Base-by-base conservation (phyloP, 2,329 filamentous ascomycete genomes). In the Talaromyces sp. region DNA sequence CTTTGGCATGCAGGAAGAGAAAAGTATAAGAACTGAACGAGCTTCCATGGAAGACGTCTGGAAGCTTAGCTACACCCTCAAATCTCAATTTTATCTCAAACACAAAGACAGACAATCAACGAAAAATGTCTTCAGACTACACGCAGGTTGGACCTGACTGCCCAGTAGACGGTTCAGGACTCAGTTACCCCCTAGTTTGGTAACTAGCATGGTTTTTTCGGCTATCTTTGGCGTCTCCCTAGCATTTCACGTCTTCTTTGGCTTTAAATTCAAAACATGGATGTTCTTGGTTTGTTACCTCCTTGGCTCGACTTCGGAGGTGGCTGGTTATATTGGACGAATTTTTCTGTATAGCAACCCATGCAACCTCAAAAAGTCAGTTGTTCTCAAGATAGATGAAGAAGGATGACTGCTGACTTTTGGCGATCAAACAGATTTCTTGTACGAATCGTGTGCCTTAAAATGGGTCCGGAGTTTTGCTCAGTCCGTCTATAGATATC, bases 381-480 rank as follows among this genome's bases (percentile, higher is more conserved):
- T 56, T 17, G 6, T 26, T 49, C 14, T 10, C 21, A 1, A 8
- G 21, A 14, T 55, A 32, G 4, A 8, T 24, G 11, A 6, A 24
- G 6, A 49, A 50, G 24, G 8, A 26, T 13, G 10, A 13, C 13
- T 31, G 38, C 55, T 49, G 43, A 49, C 10, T 21, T 26, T 11
- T 56, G 26, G 26, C 14, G 9, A 14, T 32, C 13, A 24, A 21
- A 26, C 3, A 56, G 55, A 29, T 56, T 56, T n/a, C 26, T 56
- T 9, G 55, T 56, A 8, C 55, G 49, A 29, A 56, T 56, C 29
- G 55, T 56, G 21, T 56, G 55, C 38, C 43, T 56, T 19, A 56
- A 38, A 21, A 56, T 46, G 38, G 55, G 55, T 0, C 55, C 55
- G 5, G 55, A 26, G 4, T 56, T 56, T 14, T 56, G 49, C 26